Evolutionary conservation across 1,139 yeast genomes (phyloP).

Genomic region (Arxiozyma heterogenica): DNA sequence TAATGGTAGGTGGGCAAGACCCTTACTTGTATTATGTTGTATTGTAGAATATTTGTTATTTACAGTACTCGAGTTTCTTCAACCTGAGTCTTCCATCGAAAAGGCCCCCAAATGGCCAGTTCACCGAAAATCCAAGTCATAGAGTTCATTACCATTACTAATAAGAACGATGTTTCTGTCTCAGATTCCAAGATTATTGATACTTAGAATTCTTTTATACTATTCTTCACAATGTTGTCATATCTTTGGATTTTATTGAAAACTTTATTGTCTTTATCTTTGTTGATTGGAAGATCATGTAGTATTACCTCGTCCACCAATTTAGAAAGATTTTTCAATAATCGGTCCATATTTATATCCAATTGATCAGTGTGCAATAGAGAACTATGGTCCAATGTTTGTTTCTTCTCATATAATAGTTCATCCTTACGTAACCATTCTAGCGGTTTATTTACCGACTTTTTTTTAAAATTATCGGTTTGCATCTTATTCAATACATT

Average conservation of each 20-base stretch:
- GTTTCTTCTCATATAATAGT: not conserved
- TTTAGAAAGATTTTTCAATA: not conserved
- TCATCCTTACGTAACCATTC: not conserved
- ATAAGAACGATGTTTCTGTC: too few species aligned
- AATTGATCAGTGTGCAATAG: not conserved
- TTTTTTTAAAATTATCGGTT: not conserved
- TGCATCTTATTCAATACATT: not conserved
- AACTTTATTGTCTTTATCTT: not conserved
- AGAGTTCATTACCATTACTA: too few species aligned
- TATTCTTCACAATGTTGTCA: not conserved
- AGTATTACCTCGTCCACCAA: not conserved
- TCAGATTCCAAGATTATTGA: not conserved
- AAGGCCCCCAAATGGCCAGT: slow-evolving; percentile 63
- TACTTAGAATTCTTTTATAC: not conserved
- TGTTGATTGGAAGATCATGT: not conserved
- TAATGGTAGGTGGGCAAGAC: slow-evolving; percentile 79
- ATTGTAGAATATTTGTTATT: slow-evolving; percentile 68
- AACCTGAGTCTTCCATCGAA: slow-evolving; percentile 64
- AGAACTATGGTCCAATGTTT: not conserved
- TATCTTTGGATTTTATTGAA: not conserved
- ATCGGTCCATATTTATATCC: not conserved
- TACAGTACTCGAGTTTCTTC: slow-evolving; percentile 55
- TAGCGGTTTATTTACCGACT: not conserved
- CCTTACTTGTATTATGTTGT: slow-evolving; percentile 65
- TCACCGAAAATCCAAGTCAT: not conserved